A percentile compares a stretch with the other conserved stretches of the same genome.
These are phyloP conservation scores for Calcarisporium arbuscula DNA, from an alignment of 2,329 filamentous ascomycete species.

Conservation along the genomic window DNA sequence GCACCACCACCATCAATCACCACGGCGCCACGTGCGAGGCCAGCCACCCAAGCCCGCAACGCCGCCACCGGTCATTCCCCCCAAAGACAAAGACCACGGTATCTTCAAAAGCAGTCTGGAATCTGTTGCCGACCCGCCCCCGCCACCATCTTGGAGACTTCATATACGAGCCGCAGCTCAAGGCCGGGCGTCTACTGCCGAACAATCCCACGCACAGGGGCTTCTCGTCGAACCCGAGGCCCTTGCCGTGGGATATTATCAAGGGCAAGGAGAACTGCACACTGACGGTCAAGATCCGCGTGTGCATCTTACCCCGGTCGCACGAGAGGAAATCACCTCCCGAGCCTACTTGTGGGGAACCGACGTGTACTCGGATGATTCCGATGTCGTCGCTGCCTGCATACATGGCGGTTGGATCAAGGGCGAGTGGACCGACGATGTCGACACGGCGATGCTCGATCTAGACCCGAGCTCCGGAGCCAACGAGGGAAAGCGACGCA, in stretches of 20 bases:
- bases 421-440: conserved; percentile 76
- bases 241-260: conserved; percentile 67
- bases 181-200: conserved; percentile 40
- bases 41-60: conserved; percentile 18
- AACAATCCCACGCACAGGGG: conserved; percentile 33
- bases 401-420: conserved; percentile 91
- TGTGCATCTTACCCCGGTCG: conserved; percentile 61
- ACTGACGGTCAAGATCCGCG: conserved; percentile 82
- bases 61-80: conserved; percentile 29
- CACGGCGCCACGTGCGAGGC: conserved; percentile 12
- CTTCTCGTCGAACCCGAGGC: conserved; percentile 55
- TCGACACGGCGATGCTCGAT: conserved; percentile 63
- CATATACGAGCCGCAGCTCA: conserved; percentile 67
- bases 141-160: conserved; percentile 79
- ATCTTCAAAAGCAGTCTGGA: conserved; percentile 62
- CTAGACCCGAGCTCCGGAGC: conserved; percentile 35
- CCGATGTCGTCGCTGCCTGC: conserved; percentile 84
- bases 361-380: conserved; percentile 93
- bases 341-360: conserved; percentile 85
- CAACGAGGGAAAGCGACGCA: conserved; percentile 24
- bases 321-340: conserved; percentile 77
- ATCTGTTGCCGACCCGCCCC: conserved; percentile 63
- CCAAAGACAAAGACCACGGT: conserved; percentile 61
- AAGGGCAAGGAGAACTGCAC: conserved; percentile 81
- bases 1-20: conserved; percentile 40